A percentile compares a stretch with the other conserved stretches of the same genome.
Conservation (phyloP, 2,329 filamentous ascomycete genomes). For the Paradendryphiella salina region DNA sequence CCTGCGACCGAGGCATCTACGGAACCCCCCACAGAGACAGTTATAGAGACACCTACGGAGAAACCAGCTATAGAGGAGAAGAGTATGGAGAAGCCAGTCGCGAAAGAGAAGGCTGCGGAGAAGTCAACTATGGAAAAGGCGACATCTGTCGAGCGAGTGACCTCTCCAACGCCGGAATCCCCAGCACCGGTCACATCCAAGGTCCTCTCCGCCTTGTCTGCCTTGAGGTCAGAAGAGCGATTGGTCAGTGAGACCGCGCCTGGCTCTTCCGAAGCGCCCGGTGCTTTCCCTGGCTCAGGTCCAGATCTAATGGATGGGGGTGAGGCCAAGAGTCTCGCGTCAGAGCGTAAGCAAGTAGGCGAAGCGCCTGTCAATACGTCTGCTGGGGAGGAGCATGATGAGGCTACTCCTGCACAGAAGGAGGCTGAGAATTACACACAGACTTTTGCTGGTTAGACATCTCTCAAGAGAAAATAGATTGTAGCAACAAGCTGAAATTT, state of each 20-base stretch:
- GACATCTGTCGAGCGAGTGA: constrained; percentile 3
- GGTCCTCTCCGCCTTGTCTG: constrained; percentile 6
- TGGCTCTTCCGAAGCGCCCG: constrained; percentile 25
- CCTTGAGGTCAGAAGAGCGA: constrained; percentile 13
- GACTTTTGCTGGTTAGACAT: constrained; percentile 3
- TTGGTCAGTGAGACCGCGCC: constrained; percentile 15
- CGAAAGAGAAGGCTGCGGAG: neutral
- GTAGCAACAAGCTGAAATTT: no score
- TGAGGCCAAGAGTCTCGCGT: constrained; percentile 2
- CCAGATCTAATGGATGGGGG: constrained; percentile 9
- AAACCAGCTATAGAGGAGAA: no score
- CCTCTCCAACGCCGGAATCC: constrained; percentile 6
- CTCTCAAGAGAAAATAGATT: no score
- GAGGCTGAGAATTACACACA: constrained; percentile 10
- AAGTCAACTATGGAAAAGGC: neutral
- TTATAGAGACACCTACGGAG: no score
- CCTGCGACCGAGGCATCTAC: constrained; percentile 2
- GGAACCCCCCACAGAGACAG: neutral
- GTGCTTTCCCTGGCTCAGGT: constrained; percentile 25
- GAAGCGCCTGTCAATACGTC: neutral
- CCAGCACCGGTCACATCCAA: constrained; percentile 4
- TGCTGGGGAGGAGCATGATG: constrained; percentile 7
- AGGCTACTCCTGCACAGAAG: constrained; percentile 6
- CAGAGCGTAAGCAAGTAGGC: constrained; percentile 12
- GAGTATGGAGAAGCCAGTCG: no score